Base-by-base conservation (phyloP, 805 yeast species). In the Ogataea ganodermae region DNA sequence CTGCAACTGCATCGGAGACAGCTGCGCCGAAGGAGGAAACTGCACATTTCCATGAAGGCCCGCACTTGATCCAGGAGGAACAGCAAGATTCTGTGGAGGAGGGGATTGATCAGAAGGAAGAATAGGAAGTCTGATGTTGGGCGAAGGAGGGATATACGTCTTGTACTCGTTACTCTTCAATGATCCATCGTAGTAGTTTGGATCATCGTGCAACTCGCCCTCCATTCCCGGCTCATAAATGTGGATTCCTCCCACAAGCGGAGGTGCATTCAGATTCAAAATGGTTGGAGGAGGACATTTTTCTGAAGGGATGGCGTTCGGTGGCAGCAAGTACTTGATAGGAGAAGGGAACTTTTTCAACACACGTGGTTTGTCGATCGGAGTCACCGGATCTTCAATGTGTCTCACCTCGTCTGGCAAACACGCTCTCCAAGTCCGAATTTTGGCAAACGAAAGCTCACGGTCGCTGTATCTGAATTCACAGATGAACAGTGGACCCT, bases 381-480 rank as follows among this genome's bases (percentile, higher is more conserved):
- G 90, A 31, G 80, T 80, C 18, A 86, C 81, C 27, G 87, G 86
- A 60, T 91, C 97, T 59, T 88, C 92, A 46, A 75, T 73, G 54
- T 86, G 90, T 59, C 98, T 81, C 40, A 92, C 86, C 67, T 92
- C 98, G 67, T 94, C 98, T 0, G 99, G 99, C 56, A 94, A 76
- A 73, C 98, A 94, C 6, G 97, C 97, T 68, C 89, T 92, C 99
- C 99, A 94, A 2, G 99, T 92, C 62, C 98, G 80, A 60, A 94
- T 94, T 63, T 92, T 86, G 69, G 92, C 94, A 75, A 94, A 94
- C 23, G 84, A 84, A 66, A 89, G 88, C 59, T 89, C 96, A 46
- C 80, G 76, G 64, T 92, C 97, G 63, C 92, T 92, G 69, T 91
- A 94, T 61, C 99, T 83, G 66, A 81, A 88, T 68, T 94, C 99